phyloP scores from a whole-genome alignment of 2,329 filamentous ascomycete species.

The Aspergillus phoenicis region DNA sequence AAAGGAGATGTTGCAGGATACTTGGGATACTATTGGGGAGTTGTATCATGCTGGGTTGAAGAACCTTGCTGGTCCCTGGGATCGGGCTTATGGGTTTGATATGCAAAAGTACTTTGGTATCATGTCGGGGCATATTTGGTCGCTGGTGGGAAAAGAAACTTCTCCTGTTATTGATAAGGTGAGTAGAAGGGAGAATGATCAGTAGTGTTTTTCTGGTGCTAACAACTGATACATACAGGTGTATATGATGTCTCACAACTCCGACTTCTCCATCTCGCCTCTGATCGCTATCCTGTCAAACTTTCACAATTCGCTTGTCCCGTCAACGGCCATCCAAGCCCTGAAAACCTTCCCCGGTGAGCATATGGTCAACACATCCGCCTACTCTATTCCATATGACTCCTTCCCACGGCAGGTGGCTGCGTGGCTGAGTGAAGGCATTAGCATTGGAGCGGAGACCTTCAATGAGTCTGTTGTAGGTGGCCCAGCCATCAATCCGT shows the following conservation, averaged over 20 bases:
- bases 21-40: slow-evolving; percentile 55
- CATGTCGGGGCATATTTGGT: slow-evolving; percentile 62
- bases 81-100: slow-evolving; percentile 64
- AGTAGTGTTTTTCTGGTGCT: no score
- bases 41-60: slow-evolving; percentile 62
- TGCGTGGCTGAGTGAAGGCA: slow-evolving; percentile 58
- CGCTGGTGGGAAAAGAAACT: slow-evolving; percentile 37
- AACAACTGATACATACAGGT: no score
- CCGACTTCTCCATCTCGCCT: slow-evolving; percentile 62
- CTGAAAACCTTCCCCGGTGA: slow-evolving; percentile 56
- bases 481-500: slow-evolving; percentile 55
- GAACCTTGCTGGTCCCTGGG: slow-evolving; percentile 67
- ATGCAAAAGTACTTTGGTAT: slow-evolving; percentile 65
- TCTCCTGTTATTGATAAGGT: no score
- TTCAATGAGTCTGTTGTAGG: slow-evolving; percentile 60
- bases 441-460: slow-evolving; percentile 64
- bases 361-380: slow-evolving; percentile 55
- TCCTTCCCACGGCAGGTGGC: slow-evolving; percentile 60
- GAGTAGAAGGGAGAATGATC: no score
- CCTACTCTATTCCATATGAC: slow-evolving; percentile 63
- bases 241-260: slow-evolving; percentile 58
- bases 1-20: slow-evolving; percentile 54
- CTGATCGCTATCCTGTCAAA: slow-evolving; percentile 58
- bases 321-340: background rate
- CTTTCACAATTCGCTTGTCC: slow-evolving; percentile 49